Evolutionary conservation across 371 early-diverging fungal species (phyloP).

Genomic region (Quaeritorhiza haematococci): DNA sequence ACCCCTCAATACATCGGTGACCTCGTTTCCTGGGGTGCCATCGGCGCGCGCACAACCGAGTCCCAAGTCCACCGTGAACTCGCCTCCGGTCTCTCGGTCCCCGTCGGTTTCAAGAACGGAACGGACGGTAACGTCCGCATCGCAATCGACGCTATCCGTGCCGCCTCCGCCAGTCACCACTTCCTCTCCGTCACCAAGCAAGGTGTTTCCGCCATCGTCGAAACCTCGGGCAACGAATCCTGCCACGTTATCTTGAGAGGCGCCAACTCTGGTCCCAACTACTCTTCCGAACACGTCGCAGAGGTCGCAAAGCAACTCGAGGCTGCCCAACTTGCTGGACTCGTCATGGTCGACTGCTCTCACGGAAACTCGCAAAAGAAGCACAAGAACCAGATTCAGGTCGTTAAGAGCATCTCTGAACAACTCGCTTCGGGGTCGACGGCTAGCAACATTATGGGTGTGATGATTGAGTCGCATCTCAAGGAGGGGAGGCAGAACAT

Average conservation of each 20-base stretch:
- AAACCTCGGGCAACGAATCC: constrained; percentile 77
- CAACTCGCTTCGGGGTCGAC: constrained; percentile 44
- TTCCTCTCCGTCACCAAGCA: constrained; percentile 92
- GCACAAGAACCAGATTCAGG: constrained; percentile 72
- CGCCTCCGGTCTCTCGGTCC: constrained; percentile 86
- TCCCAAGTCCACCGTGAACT: constrained; percentile 83
- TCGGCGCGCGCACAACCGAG: constrained; percentile 92
- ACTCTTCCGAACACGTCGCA: constrained; percentile 56
- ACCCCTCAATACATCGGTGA: constrained; percentile 92
- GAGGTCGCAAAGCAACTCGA: constrained; percentile 55
- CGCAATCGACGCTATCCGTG: constrained; percentile 86
- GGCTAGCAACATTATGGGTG: constrained; percentile 67
- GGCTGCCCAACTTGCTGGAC: constrained; percentile 55
- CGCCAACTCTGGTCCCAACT: constrained; percentile 85
- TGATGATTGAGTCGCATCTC: constrained; percentile 92
- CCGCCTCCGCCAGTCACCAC: constrained; percentile 79
- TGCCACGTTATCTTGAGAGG: constrained; percentile 90
- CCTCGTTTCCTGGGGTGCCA: constrained; percentile 84
- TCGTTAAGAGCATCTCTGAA: constrained; percentile 62
- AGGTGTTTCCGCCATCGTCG: constrained; percentile 84
- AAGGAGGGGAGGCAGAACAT: constrained; percentile 63
- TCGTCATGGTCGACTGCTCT: constrained; percentile 90
- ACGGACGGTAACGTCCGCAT: constrained; percentile 83
- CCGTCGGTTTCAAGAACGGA: constrained; percentile 95
- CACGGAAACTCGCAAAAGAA: constrained; percentile 84